These are phyloP conservation scores for Cladosporium cucumerinum DNA, from an alignment of 2,329 filamentous ascomycete species.

Conservation along the genomic window DNA sequence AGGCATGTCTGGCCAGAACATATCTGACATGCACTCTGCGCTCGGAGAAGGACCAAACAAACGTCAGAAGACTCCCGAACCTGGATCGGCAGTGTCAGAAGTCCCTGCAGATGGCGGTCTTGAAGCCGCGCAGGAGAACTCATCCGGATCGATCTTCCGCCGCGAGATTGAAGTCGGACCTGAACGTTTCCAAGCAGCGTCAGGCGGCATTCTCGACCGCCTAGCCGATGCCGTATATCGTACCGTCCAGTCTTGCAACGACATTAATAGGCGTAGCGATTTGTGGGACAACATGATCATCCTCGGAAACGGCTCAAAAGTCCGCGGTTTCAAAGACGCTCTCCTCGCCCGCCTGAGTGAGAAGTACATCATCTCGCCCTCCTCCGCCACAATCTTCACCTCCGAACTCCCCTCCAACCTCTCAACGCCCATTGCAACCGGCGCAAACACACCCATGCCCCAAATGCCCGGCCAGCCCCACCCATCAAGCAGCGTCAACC, in stretches of 20 bases:
- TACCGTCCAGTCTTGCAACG: slow-evolving; percentile 76
- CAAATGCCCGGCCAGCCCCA: slow-evolving; percentile 42
- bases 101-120: slow-evolving; percentile 34
- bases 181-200: slow-evolving; percentile 66
- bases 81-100: slow-evolving; percentile 31
- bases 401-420: slow-evolving; percentile 93
- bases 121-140: slow-evolving; percentile 26
- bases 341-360: slow-evolving; percentile 74
- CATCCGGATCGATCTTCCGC: slow-evolving; percentile 36
- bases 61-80: slow-evolving; percentile 38
- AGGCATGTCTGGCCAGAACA: slow-evolving; percentile 45
- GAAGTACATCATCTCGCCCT: slow-evolving; percentile 87
- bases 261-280: slow-evolving; percentile 76
- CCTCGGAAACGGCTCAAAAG: slow-evolving; percentile 77
- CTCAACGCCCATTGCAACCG: slow-evolving; percentile 84
- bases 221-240: slow-evolving; percentile 82
- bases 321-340: slow-evolving; percentile 80
- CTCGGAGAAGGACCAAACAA: slow-evolving; percentile 47
- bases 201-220: slow-evolving; percentile 70
- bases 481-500: slow-evolving; percentile 63
- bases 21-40: slow-evolving; percentile 51
- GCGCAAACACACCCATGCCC: slow-evolving; percentile 81
- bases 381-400: slow-evolving; percentile 92
- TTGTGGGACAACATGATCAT: slow-evolving; percentile 93
- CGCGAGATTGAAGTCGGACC: slow-evolving; percentile 72